Percentiles rank a stretch among this genome's conserved stretches.
Conservation (phyloP, 163 green algal species). For the Chlorella variabilis region DNA sequence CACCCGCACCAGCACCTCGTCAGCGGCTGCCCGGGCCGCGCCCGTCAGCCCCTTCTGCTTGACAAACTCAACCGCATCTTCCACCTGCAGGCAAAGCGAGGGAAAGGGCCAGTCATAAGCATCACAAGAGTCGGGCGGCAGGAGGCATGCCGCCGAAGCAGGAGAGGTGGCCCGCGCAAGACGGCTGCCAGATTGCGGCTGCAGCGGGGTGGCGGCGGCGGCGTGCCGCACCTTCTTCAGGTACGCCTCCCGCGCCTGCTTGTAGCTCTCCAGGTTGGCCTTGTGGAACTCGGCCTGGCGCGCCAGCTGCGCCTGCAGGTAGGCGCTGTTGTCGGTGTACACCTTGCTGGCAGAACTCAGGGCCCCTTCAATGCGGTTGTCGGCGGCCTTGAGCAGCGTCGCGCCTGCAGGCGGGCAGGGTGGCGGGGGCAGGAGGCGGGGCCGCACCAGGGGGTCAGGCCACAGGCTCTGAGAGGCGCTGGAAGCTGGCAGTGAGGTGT, state of each 20-base stretch:
- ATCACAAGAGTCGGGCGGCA: background rate
- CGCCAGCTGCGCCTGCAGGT: slow-evolving; percentile 41
- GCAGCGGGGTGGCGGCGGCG: background rate
- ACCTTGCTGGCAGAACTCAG: background rate
- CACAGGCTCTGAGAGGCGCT: too few relatives aligned
- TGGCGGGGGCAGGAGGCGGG: background rate
- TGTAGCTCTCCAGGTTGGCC: slow-evolving; percentile 52
- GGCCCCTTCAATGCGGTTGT: slow-evolving; percentile 39
- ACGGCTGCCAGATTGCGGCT: too few relatives aligned
- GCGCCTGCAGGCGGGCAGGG: background rate
- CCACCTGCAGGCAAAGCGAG: slow-evolving; percentile 21
- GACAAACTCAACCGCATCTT: slow-evolving; percentile 51
- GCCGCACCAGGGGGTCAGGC: too few relatives aligned
- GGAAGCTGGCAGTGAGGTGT: too few relatives aligned
- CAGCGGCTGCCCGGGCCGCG: slow-evolving; percentile 36
- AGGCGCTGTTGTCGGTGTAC: slow-evolving; percentile 28
- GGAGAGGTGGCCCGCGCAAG: too few relatives aligned
- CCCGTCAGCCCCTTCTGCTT: slow-evolving; percentile 48
- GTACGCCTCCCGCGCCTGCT: slow-evolving; percentile 53
- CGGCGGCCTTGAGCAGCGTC: slow-evolving; percentile 40
- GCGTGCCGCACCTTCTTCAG: slow-evolving; percentile 46
- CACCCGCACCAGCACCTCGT: slow-evolving; percentile 47
- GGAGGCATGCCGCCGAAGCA: too few relatives aligned
- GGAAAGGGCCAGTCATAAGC: background rate
- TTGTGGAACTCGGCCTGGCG: slow-evolving; percentile 47